These are phyloP conservation scores for Neurospora sp. DNA, from an alignment of 2,329 filamentous ascomycete species.

Conservation along the genomic window DNA sequence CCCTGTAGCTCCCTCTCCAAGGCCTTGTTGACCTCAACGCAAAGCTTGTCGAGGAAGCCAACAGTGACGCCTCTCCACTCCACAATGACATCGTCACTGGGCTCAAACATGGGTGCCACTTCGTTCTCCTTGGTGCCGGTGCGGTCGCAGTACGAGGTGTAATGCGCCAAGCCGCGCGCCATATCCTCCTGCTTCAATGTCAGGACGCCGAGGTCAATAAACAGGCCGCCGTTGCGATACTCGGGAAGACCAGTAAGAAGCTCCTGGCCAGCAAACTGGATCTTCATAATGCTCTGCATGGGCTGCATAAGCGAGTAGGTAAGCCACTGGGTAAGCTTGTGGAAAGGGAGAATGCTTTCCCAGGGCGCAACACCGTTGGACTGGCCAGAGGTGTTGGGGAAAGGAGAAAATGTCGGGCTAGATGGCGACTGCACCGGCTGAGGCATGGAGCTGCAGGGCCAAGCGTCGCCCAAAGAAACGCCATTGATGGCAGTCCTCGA, in stretches of 20 bases:
- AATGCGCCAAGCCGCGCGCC: slow-evolving; percentile 35
- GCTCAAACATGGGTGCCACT: slow-evolving; percentile 49
- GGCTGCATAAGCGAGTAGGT: slow-evolving; percentile 63
- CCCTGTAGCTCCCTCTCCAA: slow-evolving; percentile 57
- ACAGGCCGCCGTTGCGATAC: slow-evolving; percentile 62
- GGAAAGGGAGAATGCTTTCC: slow-evolving; percentile 61
- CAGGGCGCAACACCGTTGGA: slow-evolving; percentile 46
- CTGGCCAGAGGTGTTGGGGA: slow-evolving; percentile 29
- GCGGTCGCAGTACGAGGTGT: slow-evolving; percentile 56
- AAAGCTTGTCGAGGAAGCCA: slow-evolving; percentile 47
- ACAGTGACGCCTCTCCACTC: slow-evolving; percentile 58
- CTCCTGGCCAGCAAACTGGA: slow-evolving; percentile 40
- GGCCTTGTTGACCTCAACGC: slow-evolving; percentile 46
- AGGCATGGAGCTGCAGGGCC: slow-evolving; percentile 81
- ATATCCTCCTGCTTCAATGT: slow-evolving; percentile 36
- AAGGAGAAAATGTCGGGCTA: slow-evolving; percentile 43
- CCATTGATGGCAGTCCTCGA: slow-evolving; percentile 83
- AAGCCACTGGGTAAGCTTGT: slow-evolving; percentile 63
- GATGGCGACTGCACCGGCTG: slow-evolving; percentile 28
- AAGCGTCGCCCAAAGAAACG: slow-evolving; percentile 82
- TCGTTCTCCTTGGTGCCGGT: slow-evolving; percentile 54
- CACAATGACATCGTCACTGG: slow-evolving; percentile 51
- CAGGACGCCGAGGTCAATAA: slow-evolving; percentile 49
- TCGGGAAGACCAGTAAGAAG: slow-evolving; percentile 60
- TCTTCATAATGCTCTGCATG: slow-evolving; percentile 42